These are phyloP conservation scores for Crassisporium funariophilum DNA, from an alignment of 768 basidiomycete species.

Conservation along the genomic window DNA sequence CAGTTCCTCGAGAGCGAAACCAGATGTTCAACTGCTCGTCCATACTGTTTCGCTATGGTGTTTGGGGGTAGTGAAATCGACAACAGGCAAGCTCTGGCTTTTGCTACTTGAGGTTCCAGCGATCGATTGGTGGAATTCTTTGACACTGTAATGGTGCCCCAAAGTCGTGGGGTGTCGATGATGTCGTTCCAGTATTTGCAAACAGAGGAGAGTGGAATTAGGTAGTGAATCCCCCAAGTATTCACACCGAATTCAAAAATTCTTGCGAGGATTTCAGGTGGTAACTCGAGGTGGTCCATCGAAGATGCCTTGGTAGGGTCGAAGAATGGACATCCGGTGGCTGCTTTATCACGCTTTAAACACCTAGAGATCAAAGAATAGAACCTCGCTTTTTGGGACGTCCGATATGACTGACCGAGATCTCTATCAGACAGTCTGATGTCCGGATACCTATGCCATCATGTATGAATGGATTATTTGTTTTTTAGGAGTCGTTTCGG, in stretches of 20 bases:
- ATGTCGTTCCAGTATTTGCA: conserved; percentile 29
- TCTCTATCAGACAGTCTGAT: too few species aligned
- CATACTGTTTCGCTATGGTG: neutral
- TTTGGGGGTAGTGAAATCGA: conserved; percentile 11
- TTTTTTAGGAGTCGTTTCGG: too few species aligned
- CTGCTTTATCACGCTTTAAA: too few species aligned
- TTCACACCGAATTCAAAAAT: conserved; percentile 31
- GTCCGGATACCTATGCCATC: too few species aligned
- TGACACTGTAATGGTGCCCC: conserved; percentile 29
- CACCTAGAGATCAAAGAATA: too few species aligned
- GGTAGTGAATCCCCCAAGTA: conserved; percentile 27
- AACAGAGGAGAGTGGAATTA: conserved; percentile 29
- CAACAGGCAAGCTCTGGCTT: conserved; percentile 32
- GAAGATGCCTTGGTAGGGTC: too few species aligned
- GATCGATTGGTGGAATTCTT: conserved; percentile 6
- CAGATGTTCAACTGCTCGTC: conserved; percentile 10
- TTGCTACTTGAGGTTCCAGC: conserved; percentile 23
- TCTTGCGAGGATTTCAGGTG: conserved; percentile 31
- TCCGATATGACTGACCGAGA: too few species aligned
- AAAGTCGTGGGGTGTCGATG: conserved; percentile 30
- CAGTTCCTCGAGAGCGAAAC: conserved; percentile 26
- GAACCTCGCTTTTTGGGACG: too few species aligned
- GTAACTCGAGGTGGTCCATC: conserved; percentile 17
- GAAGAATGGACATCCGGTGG: too few species aligned
- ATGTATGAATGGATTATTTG: too few species aligned